phyloP scores from a whole-genome alignment of 805 yeast genomes.

The Yamadazyma philogaea region DNA sequence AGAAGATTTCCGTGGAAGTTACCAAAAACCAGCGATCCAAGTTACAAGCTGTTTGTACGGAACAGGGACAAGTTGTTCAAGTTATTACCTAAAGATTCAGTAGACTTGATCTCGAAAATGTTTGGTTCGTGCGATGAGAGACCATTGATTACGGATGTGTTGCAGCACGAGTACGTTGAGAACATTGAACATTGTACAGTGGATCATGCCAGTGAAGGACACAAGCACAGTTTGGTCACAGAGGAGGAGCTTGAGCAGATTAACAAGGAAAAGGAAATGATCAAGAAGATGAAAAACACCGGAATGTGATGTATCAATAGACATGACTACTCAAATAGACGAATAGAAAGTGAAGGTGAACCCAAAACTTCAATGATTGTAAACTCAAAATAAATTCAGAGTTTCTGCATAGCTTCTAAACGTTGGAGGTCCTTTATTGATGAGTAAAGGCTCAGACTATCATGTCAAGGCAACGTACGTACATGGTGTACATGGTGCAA shows the following conservation, averaged over 20 bases:
- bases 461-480: too few species aligned
- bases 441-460: too few species aligned
- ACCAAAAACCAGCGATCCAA: constrained; percentile 73
- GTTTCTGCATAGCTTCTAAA: too few species aligned
- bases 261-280: constrained; percentile 28
- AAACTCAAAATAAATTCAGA: too few species aligned
- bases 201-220: constrained; percentile 34
- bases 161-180: constrained; percentile 55
- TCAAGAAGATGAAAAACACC: constrained; percentile 18
- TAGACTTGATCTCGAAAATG: constrained; percentile 64
- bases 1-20: constrained; percentile 94
- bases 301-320: constrained; percentile 11
- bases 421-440: too few species aligned
- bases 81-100: constrained; percentile 64
- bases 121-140: constrained; percentile 58
- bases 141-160: constrained; percentile 54
- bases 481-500: too few species aligned
- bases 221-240: constrained; percentile 65
- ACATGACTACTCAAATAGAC: too few species aligned
- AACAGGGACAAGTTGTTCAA: constrained; percentile 55
- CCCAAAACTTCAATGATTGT: too few species aligned
- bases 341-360: too few species aligned
- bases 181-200: constrained; percentile 54
- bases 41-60: constrained; percentile 61
- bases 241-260: constrained; percentile 54